Evolutionary conservation across 352 stramenopile genomes (phyloP).

Genomic region (Phytophthora citrophthora): DNA sequence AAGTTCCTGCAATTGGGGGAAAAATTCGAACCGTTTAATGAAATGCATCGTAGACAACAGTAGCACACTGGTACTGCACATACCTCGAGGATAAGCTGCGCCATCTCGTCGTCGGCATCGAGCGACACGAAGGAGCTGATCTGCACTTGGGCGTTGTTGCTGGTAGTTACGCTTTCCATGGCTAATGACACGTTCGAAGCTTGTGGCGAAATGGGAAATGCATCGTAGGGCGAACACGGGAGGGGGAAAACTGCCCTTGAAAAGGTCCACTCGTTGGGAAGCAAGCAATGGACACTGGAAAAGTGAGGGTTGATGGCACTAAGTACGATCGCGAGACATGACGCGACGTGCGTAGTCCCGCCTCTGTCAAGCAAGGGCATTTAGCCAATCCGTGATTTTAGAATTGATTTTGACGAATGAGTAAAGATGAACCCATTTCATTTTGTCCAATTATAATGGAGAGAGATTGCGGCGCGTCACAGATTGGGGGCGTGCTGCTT

Average conservation of each 20-base stretch:
- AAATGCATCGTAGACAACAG: neutral
- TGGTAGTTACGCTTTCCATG: slow-evolving; percentile 47
- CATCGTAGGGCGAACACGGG: slow-evolving; percentile 1
- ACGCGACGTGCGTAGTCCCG: slow-evolving; percentile 9
- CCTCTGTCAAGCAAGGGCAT: neutral
- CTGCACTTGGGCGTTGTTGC: slow-evolving; percentile 62
- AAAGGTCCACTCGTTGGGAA: slow-evolving; percentile 29
- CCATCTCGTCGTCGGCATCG: slow-evolving; percentile 75
- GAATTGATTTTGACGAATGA: neutral
- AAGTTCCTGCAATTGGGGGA: slow-evolving; percentile 51
- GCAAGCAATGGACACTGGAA: slow-evolving; percentile 20
- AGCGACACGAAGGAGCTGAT: slow-evolving; percentile 84
- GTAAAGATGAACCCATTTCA: neutral
- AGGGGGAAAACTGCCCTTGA: slow-evolving; percentile 25
- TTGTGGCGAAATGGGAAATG: slow-evolving; percentile 31
- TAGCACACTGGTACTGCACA: slow-evolving; percentile 4
- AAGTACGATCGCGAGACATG: slow-evolving; percentile 39
- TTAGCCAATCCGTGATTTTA: slow-evolving; percentile 13
- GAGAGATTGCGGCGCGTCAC: slow-evolving; percentile 14
- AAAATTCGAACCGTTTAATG: neutral
- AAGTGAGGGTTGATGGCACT: slow-evolving; percentile 24
- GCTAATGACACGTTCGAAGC: slow-evolving; percentile 9
- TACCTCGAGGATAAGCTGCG: slow-evolving; percentile 83
- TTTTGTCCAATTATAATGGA: slow-evolving; percentile 8
- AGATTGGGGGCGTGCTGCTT: slow-evolving; percentile 10